A percentile compares a stretch with the other conserved stretches of the same genome.
These are phyloP conservation scores for Allomyces macrogynus DNA, from an alignment of 192 early-diverging fungal species.

Conservation along the genomic window DNA sequence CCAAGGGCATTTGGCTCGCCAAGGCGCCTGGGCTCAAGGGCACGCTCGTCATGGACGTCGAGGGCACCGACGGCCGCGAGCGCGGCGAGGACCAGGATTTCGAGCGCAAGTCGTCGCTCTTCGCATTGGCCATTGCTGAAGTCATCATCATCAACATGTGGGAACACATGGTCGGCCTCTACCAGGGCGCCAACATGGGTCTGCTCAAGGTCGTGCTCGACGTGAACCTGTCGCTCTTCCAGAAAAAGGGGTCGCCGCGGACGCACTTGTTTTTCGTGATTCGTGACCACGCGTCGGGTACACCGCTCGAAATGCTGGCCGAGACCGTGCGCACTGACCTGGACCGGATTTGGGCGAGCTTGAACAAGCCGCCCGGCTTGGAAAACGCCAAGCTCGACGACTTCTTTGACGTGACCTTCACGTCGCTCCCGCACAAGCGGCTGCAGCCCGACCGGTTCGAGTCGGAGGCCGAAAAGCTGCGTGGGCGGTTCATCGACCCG, in stretches of 20 bases:
- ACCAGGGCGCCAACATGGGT: constrained; percentile 98
- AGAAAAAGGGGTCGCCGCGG: constrained; percentile 56
- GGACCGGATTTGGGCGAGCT: constrained; percentile 73
- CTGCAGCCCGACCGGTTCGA: constrained; percentile 72
- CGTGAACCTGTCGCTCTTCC: constrained; percentile 93
- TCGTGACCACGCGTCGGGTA: constrained; percentile 77
- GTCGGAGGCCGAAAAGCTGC: constrained; percentile 34
- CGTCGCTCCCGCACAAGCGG: constrained; percentile 76
- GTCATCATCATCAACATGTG: constrained; percentile 96
- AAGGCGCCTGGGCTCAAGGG: constrained; percentile 49
- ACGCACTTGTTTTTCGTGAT: constrained; percentile 92
- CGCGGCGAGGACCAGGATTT: constrained; percentile 98
- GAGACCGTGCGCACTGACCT: constrained; percentile 63
- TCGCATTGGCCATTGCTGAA: constrained; percentile 84
- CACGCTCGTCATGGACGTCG: constrained; percentile 90
- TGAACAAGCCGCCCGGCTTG: constrained; percentile 71
- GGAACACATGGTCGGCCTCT: constrained; percentile 93
- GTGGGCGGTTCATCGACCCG: constrained; percentile 53
- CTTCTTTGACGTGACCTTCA: constrained; percentile 82
- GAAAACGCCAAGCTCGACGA: constrained; percentile 53
- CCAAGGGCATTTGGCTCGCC: constrained; percentile 94
- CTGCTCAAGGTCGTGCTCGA: constrained; percentile 96
- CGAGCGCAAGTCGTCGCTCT: constrained; percentile 93
- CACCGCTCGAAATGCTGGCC: constrained; percentile 60
- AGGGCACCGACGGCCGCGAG: constrained; percentile 96